phyloP scores from a whole-genome alignment of 2,329 filamentous ascomycete species.

The Aspergillus oerlinghausenensis region DNA sequence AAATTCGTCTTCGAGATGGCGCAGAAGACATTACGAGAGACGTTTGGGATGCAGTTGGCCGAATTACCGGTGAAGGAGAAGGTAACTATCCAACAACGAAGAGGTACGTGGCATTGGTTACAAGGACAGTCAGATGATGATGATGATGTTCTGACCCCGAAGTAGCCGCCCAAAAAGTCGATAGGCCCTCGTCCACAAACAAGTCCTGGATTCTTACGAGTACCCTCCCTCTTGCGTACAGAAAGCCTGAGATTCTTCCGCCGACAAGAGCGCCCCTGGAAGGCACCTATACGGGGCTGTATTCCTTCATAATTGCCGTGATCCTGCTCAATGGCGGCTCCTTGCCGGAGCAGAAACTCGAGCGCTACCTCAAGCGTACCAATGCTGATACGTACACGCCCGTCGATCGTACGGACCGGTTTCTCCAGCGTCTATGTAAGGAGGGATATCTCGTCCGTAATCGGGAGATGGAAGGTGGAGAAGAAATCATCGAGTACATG shows the following conservation, averaged over 20 bases:
- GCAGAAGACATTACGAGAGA: slow-evolving; percentile 63
- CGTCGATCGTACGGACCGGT: slow-evolving; percentile 67
- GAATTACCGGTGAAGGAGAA: slow-evolving; percentile 81
- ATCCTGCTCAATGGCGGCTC: slow-evolving; percentile 69
- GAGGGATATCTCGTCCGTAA: slow-evolving; percentile 79
- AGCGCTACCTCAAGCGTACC: slow-evolving; percentile 67
- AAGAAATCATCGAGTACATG: slow-evolving; percentile 74
- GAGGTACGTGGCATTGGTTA: slow-evolving; percentile 49
- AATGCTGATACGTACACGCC: slow-evolving; percentile 73
- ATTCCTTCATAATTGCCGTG: slow-evolving; percentile 71
- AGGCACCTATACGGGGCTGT: slow-evolving; percentile 75
- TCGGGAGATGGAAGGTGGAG: slow-evolving; percentile 64
- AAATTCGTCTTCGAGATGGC: slow-evolving; percentile 71
- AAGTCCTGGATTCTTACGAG: slow-evolving; percentile 75
- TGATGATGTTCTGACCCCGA: neutral
- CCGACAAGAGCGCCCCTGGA: slow-evolving; percentile 69
- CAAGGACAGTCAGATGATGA: neutral
- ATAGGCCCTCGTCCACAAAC: slow-evolving; percentile 45
- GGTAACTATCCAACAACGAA: slow-evolving; percentile 71
- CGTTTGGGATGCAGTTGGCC: slow-evolving; percentile 89
- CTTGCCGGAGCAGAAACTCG: slow-evolving; percentile 73
- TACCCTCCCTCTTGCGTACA: slow-evolving; percentile 64
- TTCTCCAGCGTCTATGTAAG: slow-evolving; percentile 69
- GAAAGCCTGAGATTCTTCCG: slow-evolving; percentile 60
- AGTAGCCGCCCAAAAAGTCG: slow-evolving; percentile 47